Conservation (phyloP, 352 stramenopile species). For the Aphanomyces euteiches region DNA sequence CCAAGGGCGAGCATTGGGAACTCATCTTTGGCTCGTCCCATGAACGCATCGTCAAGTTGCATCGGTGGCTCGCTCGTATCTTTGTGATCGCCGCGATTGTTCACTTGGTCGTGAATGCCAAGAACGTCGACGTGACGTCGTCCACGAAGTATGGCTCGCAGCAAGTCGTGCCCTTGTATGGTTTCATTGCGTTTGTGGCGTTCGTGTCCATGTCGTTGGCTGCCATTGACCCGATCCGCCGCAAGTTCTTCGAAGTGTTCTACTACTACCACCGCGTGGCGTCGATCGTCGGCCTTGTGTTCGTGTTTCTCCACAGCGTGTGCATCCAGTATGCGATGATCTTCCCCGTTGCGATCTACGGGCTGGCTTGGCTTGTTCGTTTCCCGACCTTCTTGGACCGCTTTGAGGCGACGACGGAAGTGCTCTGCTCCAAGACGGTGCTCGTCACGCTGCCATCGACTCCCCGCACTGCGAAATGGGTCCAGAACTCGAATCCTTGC, state of each 20-base stretch:
- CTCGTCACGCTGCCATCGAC: constrained; percentile 52
- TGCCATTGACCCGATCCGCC: constrained; percentile 59
- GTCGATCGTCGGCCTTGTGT: constrained; percentile 67
- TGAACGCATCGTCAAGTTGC: constrained; percentile 80
- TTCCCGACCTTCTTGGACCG: background rate
- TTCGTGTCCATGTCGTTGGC: constrained; percentile 55
- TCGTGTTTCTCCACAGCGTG: constrained; percentile 59
- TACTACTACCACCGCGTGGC: constrained; percentile 73
- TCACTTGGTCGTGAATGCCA: constrained; percentile 48
- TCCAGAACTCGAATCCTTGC: constrained; percentile 45
- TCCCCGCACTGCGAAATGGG: constrained; percentile 57
- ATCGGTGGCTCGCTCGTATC: constrained; percentile 69
- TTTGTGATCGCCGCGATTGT: constrained; percentile 55
- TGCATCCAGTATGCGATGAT: constrained; percentile 48
- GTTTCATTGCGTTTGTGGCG: constrained; percentile 55
- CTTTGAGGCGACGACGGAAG: background rate
- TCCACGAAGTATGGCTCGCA: constrained; percentile 37
- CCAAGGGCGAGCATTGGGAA: constrained; percentile 54
- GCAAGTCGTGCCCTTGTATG: constrained; percentile 54
- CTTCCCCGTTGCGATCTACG: constrained; percentile 61
- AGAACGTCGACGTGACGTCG: constrained; percentile 40
- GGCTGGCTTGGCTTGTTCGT: constrained; percentile 29
- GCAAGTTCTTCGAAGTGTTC: constrained; percentile 69
- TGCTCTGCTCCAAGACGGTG: constrained; percentile 34
- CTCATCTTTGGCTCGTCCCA: constrained; percentile 71